These are phyloP conservation scores for Pseudogymnoascus sp. DNA, from an alignment of 2,329 filamentous ascomycete genomes.

Conservation along the genomic window DNA sequence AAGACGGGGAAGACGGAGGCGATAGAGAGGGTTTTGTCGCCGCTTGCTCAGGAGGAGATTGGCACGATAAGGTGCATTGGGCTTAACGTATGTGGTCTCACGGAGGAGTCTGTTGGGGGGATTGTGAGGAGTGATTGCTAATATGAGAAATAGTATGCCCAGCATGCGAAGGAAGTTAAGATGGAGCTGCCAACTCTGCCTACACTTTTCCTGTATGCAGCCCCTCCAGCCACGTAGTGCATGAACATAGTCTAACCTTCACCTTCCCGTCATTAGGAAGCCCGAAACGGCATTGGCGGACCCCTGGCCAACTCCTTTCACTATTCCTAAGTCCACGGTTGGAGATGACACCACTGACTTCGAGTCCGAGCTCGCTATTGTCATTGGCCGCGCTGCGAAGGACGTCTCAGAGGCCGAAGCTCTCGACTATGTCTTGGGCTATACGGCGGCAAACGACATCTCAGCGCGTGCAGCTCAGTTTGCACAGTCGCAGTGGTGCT, in stretches of 20 bases:
- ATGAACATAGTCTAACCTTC: not conserved
- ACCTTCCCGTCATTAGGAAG: slow-evolving; percentile 17
- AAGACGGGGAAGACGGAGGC: slow-evolving; percentile 40
- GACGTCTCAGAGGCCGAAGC: slow-evolving; percentile 40
- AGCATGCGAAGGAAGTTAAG: slow-evolving; percentile 39
- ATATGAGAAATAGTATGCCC: slow-evolving; percentile 31
- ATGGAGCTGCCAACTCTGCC: slow-evolving; percentile 36
- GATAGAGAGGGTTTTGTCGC: slow-evolving; percentile 36
- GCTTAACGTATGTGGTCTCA: slow-evolving; percentile 34
- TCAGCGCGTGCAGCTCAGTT: slow-evolving; percentile 44
- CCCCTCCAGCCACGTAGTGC: not conserved
- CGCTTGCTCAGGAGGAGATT: slow-evolving; percentile 35
- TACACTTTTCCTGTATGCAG: slow-evolving; percentile 27
- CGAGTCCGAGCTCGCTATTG: slow-evolving; percentile 42
- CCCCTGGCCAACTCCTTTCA: slow-evolving; percentile 29
- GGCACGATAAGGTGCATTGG: slow-evolving; percentile 43
- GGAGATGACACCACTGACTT: slow-evolving; percentile 39
- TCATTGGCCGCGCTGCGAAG: slow-evolving; percentile 40
- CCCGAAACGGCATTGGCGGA: slow-evolving; percentile 9
- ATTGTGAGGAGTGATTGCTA: not conserved
- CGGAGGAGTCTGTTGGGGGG: not conserved
- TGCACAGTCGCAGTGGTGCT: slow-evolving; percentile 41
- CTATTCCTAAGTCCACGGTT: slow-evolving; percentile 39
- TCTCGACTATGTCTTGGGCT: slow-evolving; percentile 45
- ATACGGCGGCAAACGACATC: slow-evolving; percentile 49